Conservation (phyloP, 805 yeast genomes). For the Cyberlindnera euphorbiiphila region DNA sequence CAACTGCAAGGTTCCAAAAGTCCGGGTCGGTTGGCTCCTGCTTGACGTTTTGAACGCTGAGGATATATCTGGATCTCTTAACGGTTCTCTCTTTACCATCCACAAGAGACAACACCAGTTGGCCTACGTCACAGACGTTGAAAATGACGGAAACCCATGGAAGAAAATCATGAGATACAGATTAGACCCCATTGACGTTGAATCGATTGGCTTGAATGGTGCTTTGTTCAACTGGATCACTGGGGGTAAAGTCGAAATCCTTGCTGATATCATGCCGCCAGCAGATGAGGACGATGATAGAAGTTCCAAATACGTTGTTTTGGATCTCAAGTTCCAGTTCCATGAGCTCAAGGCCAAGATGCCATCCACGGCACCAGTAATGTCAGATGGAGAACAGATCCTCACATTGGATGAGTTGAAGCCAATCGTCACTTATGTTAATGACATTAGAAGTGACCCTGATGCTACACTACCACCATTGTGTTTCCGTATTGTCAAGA, state of each 20-base stretch:
- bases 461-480: slow-evolving; percentile 29
- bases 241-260: slow-evolving; percentile 64
- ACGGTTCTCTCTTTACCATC: slow-evolving; percentile 70
- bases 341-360: slow-evolving; percentile 55
- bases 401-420: slow-evolving; percentile 56
- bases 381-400: slow-evolving; percentile 53
- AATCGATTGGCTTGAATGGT: slow-evolving; percentile 32
- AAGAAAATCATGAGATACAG: slow-evolving; percentile 47
- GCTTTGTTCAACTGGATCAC: slow-evolving; percentile 61
- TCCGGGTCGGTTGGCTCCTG: slow-evolving; percentile 54
- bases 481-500: slow-evolving; percentile 43
- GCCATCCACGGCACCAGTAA: slow-evolving; percentile 45
- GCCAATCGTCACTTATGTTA: slow-evolving; percentile 58
- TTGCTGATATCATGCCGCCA: slow-evolving; percentile 73
- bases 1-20: slow-evolving; percentile 59
- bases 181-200: slow-evolving; percentile 36
- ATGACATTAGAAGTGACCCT: slow-evolving; percentile 36
- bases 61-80: slow-evolving; percentile 69
- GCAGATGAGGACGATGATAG: slow-evolving; percentile 33
- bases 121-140: slow-evolving; percentile 39
- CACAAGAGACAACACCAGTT: slow-evolving; percentile 66
- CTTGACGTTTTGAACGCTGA: slow-evolving; percentile 68
- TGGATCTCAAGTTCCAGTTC: slow-evolving; percentile 64
- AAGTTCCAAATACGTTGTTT: slow-evolving; percentile 50
- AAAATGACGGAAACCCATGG: slow-evolving; percentile 40